phyloP scores from a whole-genome alignment of 495 filamentous ascomycete genomes.

The Clavariopsis aquatica region DNA sequence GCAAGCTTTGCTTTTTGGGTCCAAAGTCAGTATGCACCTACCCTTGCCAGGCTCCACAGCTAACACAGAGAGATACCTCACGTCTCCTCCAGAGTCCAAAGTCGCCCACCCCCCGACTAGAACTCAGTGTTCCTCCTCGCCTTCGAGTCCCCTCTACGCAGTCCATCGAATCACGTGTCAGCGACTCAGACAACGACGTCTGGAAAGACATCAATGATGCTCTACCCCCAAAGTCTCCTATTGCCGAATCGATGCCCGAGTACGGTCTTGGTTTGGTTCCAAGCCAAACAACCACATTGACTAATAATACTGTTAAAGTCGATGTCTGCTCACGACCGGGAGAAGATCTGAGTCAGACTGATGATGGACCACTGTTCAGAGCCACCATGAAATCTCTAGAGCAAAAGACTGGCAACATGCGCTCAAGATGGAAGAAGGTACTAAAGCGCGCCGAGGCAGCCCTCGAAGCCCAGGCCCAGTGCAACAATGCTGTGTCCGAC shows the following conservation, averaged over 20 bases:
- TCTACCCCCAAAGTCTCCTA: constrained; percentile 60
- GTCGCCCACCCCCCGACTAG: constrained; percentile 62
- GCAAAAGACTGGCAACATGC: constrained; percentile 95
- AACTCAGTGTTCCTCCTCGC: constrained; percentile 71
- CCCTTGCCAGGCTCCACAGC: neutral
- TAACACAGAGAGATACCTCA: constrained; percentile 39
- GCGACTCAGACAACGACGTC: constrained; percentile 62
- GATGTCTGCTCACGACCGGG: constrained; percentile 83
- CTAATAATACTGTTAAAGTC: constrained; percentile 69
- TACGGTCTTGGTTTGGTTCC: constrained; percentile 47
- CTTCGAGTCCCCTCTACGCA: constrained; percentile 79
- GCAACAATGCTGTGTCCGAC: constrained; percentile 77
- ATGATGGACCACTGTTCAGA: constrained; percentile 94
- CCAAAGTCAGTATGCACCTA: constrained; percentile 58
- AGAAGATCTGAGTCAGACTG: constrained; percentile 81
- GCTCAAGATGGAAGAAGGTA: constrained; percentile 90
- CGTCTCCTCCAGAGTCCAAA: constrained; percentile 42
- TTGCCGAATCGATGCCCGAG: constrained; percentile 54
- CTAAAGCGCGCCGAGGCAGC: constrained; percentile 87
- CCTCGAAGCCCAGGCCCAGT: constrained; percentile 72
- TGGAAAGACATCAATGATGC: constrained; percentile 49
- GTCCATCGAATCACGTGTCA: constrained; percentile 75
- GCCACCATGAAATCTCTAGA: constrained; percentile 96
- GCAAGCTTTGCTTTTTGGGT: constrained; percentile 96
- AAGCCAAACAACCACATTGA: constrained; percentile 45